Evolutionary conservation across 768 basidiomycete genomes (phyloP).

Genomic region (Tylopilus intermedius): DNA sequence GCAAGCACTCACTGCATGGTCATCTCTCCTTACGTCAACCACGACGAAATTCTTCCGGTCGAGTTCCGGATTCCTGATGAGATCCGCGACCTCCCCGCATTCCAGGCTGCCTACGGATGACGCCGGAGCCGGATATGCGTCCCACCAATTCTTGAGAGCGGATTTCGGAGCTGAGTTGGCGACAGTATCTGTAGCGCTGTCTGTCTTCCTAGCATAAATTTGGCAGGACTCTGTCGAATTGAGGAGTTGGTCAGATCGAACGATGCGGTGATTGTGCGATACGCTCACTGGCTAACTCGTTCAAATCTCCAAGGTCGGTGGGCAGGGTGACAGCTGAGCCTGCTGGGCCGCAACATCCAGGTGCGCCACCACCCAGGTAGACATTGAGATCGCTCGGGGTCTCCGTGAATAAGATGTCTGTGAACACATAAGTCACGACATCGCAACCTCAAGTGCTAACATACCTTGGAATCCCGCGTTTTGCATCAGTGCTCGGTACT

Average conservation of each 20-base stretch:
- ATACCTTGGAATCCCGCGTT: conserved; percentile 42
- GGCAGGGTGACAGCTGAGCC: not conserved
- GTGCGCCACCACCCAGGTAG: conserved; percentile 22
- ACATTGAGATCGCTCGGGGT: conserved; percentile 40
- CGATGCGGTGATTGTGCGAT: not conserved
- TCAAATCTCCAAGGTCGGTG: conserved; percentile 31
- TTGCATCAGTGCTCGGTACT: conserved; percentile 36
- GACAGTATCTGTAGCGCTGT: not conserved
- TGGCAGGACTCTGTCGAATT: conserved; percentile 40
- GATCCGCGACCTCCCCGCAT: conserved; percentile 35
- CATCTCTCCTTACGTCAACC: conserved; percentile 47
- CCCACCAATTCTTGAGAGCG: conserved; percentile 46
- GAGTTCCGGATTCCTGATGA: conserved; percentile 19
- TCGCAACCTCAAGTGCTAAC: not conserved
- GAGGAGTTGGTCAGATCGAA: not conserved
- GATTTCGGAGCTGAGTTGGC: not conserved
- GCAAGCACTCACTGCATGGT: conserved; percentile 36
- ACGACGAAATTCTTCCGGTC: conserved; percentile 33
- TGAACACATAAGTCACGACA: not conserved
- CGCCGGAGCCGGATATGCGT: conserved; percentile 42
- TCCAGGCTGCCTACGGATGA: conserved; percentile 30
- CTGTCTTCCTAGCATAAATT: conserved; percentile 41
- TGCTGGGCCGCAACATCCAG: conserved; percentile 8
- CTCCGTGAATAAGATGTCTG: conserved; percentile 40
- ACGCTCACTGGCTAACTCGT: conserved; percentile 42